phyloP scores from a whole-genome alignment of 139 green algal species.

The Yamagishiella unicocca region DNA sequence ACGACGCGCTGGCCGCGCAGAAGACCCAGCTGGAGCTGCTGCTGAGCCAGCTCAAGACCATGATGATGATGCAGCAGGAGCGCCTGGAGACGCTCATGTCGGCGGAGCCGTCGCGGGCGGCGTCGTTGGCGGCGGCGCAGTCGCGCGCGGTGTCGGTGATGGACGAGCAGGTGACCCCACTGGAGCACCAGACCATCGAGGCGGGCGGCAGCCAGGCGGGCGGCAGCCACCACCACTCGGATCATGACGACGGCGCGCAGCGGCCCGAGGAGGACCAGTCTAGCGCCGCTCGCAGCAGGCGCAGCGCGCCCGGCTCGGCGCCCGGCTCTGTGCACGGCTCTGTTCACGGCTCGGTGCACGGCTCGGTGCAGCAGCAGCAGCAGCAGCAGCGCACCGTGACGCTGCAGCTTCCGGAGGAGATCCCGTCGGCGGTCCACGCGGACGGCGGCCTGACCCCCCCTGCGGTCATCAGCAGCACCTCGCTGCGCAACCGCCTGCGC shows the following conservation, averaged over 20 bases:
- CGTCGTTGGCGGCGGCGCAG: not conserved
- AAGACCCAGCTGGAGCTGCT: constrained; percentile 34
- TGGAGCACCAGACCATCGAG: constrained; percentile 11
- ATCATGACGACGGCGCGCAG: constrained; percentile 23
- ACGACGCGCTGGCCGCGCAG: constrained; percentile 29
- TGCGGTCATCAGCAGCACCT: not conserved
- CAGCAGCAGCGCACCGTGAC: not conserved
- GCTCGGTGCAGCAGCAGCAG: too few species aligned
- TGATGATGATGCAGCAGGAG: constrained; percentile 5
- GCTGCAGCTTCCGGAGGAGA: not conserved
- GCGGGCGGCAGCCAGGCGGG: not conserved
- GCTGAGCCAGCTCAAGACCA: not conserved
- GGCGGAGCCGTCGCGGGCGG: not conserved
- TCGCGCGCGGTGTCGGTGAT: not conserved
- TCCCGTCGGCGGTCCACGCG: not conserved
- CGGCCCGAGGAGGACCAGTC: not conserved
- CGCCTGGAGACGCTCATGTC: constrained; percentile 19
- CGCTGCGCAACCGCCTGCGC: not conserved
- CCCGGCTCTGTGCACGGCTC: too few species aligned
- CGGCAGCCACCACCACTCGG: not conserved
- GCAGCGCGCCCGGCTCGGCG: not conserved
- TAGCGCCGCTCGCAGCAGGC: not conserved
- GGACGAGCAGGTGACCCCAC: not conserved
- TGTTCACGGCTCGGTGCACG: too few species aligned
- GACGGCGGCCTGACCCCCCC: not conserved